phyloP scores from a whole-genome alignment of 192 early-diverging fungal species.

The Backusella tuberculispora region DNA sequence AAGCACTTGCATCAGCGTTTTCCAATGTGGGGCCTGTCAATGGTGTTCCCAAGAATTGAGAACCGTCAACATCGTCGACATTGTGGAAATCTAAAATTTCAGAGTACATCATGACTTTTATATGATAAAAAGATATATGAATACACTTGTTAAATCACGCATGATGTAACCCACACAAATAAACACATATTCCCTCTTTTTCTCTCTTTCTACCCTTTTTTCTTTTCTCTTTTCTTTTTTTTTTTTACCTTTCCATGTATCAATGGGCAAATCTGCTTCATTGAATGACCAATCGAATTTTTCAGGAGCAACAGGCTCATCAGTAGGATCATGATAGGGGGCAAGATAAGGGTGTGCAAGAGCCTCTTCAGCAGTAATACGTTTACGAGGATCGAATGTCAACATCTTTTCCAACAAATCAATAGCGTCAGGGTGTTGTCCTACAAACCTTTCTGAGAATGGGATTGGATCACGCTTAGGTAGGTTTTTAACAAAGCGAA shows the following conservation, averaged over 20 bases:
- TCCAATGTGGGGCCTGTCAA: constrained; percentile 38
- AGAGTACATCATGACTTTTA: constrained; percentile 79
- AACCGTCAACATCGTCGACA: constrained; percentile 54
- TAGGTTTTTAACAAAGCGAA: constrained; percentile 88
- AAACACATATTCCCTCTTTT: not conserved
- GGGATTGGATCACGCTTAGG: constrained; percentile 80
- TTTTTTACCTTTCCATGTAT: constrained; percentile 74
- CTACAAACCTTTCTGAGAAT: constrained; percentile 81
- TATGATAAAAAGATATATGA: constrained; percentile 3
- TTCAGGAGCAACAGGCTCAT: constrained; percentile 81
- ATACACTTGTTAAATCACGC: no score
- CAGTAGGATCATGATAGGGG: constrained; percentile 88
- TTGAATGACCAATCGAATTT: constrained; percentile 96
- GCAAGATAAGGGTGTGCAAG: constrained; percentile 89
- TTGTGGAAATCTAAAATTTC: constrained; percentile 78
- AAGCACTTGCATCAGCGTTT: not conserved
- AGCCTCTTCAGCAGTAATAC: constrained; percentile 87
- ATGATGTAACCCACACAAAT: no score
- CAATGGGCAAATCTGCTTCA: constrained; percentile 85
- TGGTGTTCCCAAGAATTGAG: constrained; percentile 45
- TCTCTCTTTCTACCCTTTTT: not conserved
- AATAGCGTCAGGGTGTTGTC: constrained; percentile 75
- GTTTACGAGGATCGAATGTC: constrained; percentile 90
- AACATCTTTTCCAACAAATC: constrained; percentile 92
- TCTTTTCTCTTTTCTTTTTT: not conserved